A percentile compares a stretch with the other conserved stretches of the same genome.
Conservation (phyloP, 345 rosid genomes). For the Laguncularia racemosa region DNA sequence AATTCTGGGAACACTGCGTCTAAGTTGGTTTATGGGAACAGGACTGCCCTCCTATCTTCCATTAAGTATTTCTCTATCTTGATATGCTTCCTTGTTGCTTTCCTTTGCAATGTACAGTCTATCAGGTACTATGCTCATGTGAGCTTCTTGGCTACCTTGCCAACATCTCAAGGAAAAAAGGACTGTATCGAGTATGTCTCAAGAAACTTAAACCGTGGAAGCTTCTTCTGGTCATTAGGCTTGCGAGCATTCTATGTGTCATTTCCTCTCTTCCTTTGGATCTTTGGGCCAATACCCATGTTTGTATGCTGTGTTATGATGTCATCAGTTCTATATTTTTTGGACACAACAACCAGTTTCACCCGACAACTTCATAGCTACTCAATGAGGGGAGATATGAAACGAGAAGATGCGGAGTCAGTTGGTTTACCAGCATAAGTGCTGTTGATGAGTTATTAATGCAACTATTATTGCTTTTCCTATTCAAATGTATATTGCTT, state of each 20-base stretch:
- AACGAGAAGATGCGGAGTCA: slow-evolving; percentile 32
- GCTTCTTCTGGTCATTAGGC: slow-evolving; percentile 89
- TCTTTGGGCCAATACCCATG: slow-evolving; percentile 91
- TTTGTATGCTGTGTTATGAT: slow-evolving; percentile 60
- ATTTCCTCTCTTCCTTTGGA: slow-evolving; percentile 87
- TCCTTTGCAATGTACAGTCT: slow-evolving; percentile 88
- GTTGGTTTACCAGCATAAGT: slow-evolving; percentile 21
- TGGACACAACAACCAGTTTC: slow-evolving; percentile 73
- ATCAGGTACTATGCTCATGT: slow-evolving; percentile 85
- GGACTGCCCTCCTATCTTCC: slow-evolving; percentile 43
- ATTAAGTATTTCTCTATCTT: slow-evolving; percentile 78
- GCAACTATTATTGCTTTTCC: too few species aligned
- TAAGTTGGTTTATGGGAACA: slow-evolving; percentile 52
- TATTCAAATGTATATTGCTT: too few species aligned
- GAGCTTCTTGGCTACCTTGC: slow-evolving; percentile 72
- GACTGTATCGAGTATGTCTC: slow-evolving; percentile 63
- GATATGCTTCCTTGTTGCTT: slow-evolving; percentile 82
- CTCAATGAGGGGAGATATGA: slow-evolving; percentile 33
- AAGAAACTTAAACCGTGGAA: slow-evolving; percentile 82
- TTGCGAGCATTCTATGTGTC: slow-evolving; percentile 80
- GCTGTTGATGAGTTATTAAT: too few species aligned
- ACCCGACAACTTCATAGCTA: slow-evolving; percentile 52
- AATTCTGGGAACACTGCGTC: slow-evolving; percentile 30
- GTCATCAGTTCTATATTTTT: slow-evolving; percentile 59
- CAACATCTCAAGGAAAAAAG: slow-evolving; percentile 39